phyloP scores from a whole-genome alignment of 1,139 yeast genomes.

The Scheffersomyces insectosa region DNA sequence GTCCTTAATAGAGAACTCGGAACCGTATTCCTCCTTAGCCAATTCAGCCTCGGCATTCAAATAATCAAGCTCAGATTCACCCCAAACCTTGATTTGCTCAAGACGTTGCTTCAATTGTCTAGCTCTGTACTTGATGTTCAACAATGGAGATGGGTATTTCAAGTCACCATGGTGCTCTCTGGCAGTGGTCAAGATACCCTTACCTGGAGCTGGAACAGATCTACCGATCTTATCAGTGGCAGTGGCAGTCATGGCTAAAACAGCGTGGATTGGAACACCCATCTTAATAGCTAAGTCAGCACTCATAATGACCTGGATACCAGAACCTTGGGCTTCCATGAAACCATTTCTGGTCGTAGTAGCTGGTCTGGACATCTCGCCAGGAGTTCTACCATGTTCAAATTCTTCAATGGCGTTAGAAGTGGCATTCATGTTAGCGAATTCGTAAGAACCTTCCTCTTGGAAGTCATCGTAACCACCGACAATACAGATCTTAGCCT shows the following conservation, averaged over 20 bases:
- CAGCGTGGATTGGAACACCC: slow-evolving; percentile 99
- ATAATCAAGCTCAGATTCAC: slow-evolving; percentile 71
- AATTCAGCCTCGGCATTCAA: slow-evolving; percentile 50
- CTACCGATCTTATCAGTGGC: slow-evolving; percentile 98
- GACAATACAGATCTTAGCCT: slow-evolving; percentile 93
- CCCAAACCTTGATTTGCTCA: slow-evolving; percentile 79
- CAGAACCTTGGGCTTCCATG: slow-evolving; percentile 99
- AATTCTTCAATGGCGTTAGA: slow-evolving; percentile 84
- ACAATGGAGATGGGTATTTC: slow-evolving; percentile 77
- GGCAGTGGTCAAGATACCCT: slow-evolving; percentile 97
- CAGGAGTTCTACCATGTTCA: slow-evolving; percentile 95
- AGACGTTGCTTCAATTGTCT: slow-evolving; percentile 85
- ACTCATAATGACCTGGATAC: slow-evolving; percentile 94
- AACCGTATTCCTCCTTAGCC: slow-evolving; percentile 69
- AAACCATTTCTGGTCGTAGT: slow-evolving; percentile 95
- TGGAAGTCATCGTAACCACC: slow-evolving; percentile 99
- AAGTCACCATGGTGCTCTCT: slow-evolving; percentile 86
- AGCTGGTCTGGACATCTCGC: slow-evolving; percentile 98
- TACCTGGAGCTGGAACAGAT: slow-evolving; percentile 99
- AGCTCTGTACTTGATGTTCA: slow-evolving; percentile 91
- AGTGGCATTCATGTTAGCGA: slow-evolving; percentile 98
- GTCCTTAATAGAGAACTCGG: slow-evolving; percentile 48
- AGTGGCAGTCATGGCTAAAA: slow-evolving; percentile 90
- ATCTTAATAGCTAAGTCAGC: slow-evolving; percentile 91
- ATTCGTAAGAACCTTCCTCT: slow-evolving; percentile 97